Percentiles rank a stretch among this genome's conserved stretches.
phyloP scores from a whole-genome alignment of 495 filamentous ascomycete species.

The Penicillium antarcticum region DNA sequence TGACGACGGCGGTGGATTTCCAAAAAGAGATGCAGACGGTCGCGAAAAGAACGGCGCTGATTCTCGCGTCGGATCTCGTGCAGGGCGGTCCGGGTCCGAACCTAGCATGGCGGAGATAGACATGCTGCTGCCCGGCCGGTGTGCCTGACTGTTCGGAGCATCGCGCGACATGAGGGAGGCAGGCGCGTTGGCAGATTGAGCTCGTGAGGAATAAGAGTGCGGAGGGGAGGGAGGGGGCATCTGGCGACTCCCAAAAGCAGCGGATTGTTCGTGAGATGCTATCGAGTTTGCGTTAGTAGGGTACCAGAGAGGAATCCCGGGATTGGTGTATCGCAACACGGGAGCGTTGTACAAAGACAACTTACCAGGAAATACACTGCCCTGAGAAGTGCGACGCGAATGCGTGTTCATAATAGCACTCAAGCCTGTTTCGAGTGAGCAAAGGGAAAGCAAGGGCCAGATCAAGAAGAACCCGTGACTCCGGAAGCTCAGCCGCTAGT shows the following conservation, averaged over 20 bases:
- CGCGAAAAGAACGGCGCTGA: constrained; percentile 52
- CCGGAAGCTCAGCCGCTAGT: constrained; percentile 37
- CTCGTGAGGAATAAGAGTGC: constrained; percentile 46
- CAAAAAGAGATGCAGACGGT: constrained; percentile 42
- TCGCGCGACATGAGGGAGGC: constrained; percentile 52
- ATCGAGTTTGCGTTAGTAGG: not conserved
- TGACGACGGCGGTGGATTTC: constrained; percentile 28
- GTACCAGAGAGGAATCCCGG: not conserved
- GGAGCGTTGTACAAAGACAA: constrained; percentile 1
- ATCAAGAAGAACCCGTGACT: constrained; percentile 41
- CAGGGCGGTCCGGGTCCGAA: constrained; percentile 50
- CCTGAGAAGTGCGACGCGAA: constrained; percentile 33
- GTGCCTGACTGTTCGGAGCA: constrained; percentile 40
- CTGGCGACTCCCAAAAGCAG: constrained; percentile 48
- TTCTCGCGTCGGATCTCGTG: constrained; percentile 48
- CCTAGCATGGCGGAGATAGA: constrained; percentile 92
- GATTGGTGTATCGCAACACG: not conserved
- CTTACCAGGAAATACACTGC: constrained; percentile 39
- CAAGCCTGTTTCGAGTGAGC: constrained; percentile 12
- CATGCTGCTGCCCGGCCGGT: constrained; percentile 77
- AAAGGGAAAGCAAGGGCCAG: constrained; percentile 15
- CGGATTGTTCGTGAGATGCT: constrained; percentile 36
- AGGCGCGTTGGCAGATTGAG: constrained; percentile 38
- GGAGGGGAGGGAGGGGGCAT: constrained; percentile 62
- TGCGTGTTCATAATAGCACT: constrained; percentile 32